Conservation (phyloP, 228 moss, liverwort and hornwort genomes). For the Sphagnum magellanicum region DNA sequence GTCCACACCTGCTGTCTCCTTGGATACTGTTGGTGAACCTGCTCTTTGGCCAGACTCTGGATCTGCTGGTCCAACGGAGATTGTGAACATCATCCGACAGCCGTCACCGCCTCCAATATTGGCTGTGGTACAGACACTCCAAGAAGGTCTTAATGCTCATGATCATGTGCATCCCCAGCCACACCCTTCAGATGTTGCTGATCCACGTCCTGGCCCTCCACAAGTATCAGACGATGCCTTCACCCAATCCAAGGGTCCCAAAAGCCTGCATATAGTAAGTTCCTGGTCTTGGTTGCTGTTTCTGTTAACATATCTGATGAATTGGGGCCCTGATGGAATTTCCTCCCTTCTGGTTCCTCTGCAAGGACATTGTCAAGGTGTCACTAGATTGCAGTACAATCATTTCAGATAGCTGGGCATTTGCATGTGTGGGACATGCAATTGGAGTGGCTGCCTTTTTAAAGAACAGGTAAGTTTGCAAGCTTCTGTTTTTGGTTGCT, state of each 20-base stretch:
- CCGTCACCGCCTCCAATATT: constrained; percentile 88
- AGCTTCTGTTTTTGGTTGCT: constrained; percentile 8
- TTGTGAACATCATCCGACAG: constrained; percentile 72
- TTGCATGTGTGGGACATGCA: too few relatives aligned
- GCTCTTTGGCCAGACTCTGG: constrained; percentile 51
- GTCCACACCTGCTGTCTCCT: constrained; percentile 33
- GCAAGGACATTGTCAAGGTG: too few relatives aligned
- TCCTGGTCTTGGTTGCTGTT: neutral
- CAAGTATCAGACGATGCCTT: constrained; percentile 54
- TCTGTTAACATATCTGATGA: neutral
- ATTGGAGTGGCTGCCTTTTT: too few relatives aligned
- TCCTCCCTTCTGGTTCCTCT: too few relatives aligned
- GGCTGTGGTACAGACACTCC: constrained; percentile 67
- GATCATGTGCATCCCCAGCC: constrained; percentile 45
- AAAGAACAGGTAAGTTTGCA: neutral
- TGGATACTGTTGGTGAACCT: constrained; percentile 55
- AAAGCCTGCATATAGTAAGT: constrained; percentile 83
- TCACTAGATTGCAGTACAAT: too few relatives aligned
- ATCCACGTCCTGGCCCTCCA: constrained; percentile 89
- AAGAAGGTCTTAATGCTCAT: constrained; percentile 31
- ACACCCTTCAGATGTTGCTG: constrained; percentile 74
- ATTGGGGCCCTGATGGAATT: neutral
- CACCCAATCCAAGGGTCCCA: constrained; percentile 63
- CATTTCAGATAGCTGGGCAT: too few relatives aligned
- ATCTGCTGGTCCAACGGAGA: constrained; percentile 46